phyloP scores from a whole-genome alignment of 192 early-diverging fungal species.

The Cetraspora pellucida region DNA sequence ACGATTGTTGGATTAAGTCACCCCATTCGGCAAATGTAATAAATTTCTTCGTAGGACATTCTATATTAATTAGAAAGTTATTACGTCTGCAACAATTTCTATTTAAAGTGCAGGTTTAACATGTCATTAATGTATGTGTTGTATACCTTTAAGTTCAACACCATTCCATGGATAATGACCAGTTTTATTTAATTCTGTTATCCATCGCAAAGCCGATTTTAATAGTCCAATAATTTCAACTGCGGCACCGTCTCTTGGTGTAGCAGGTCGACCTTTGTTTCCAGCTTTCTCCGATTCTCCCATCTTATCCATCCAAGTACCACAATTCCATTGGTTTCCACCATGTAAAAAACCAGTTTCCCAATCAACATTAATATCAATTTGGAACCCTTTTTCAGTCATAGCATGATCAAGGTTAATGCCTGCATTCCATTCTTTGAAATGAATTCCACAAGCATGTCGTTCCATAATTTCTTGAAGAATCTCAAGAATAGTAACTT shows the following conservation, averaged over 20 bases:
- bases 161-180: slow-evolving; percentile 48
- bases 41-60: slow-evolving; percentile 39
- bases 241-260: slow-evolving; percentile 88
- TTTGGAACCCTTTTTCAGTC: slow-evolving; percentile 86
- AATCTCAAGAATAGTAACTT: slow-evolving; percentile 78
- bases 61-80: slow-evolving; percentile 16
- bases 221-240: slow-evolving; percentile 92
- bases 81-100: background rate
- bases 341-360: slow-evolving; percentile 81
- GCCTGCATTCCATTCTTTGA: slow-evolving; percentile 97
- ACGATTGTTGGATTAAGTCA: slow-evolving; percentile 72
- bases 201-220: slow-evolving; percentile 84
- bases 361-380: slow-evolving; percentile 77
- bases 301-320: slow-evolving; percentile 99
- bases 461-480: slow-evolving; percentile 89
- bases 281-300: slow-evolving; percentile 93
- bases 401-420: slow-evolving; percentile 86
- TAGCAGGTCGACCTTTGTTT: slow-evolving; percentile 87
- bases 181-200: slow-evolving; percentile 55
- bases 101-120: background rate
- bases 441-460: slow-evolving; percentile 88
- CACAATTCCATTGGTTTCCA: slow-evolving; percentile 92
- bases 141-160: slow-evolving; percentile 50
- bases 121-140: background rate
- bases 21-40: slow-evolving; percentile 80